These are phyloP conservation scores for Harringtonia lauricola DNA, from an alignment of 2,329 filamentous ascomycete genomes.

Conservation along the genomic window DNA sequence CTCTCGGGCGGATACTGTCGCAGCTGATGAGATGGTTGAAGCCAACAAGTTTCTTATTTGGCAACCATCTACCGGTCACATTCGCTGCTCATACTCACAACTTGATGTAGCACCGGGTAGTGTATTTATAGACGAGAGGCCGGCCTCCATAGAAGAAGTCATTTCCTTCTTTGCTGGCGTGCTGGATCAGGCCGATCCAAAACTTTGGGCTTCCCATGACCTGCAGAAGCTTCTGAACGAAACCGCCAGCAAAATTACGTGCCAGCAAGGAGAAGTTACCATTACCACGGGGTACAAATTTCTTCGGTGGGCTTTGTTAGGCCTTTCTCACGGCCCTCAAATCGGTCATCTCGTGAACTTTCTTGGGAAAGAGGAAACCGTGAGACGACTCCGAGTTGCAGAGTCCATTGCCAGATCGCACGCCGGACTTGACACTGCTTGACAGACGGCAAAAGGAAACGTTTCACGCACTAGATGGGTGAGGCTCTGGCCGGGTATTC, in stretches of 20 bases:
- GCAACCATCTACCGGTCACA: conserved; percentile 7
- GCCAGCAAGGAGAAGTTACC: not conserved
- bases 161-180: conserved; percentile 5
- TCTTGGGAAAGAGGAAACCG: conserved; percentile 18
- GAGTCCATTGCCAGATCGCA: not conserved
- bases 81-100: conserved; percentile 3
- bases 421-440: not conserved
- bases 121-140: not conserved
- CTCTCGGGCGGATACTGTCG: conserved; percentile 8
- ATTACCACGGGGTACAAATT: conserved; percentile 14
- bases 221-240: conserved; percentile 4
- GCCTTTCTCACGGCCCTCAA: conserved; percentile 14
- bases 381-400: conserved; percentile 14
- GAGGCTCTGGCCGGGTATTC: no score
- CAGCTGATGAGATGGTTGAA: conserved; percentile 7
- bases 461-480: no score
- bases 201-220: conserved; percentile 7
- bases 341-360: conserved; percentile 16
- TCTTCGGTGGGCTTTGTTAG: conserved; percentile 20
- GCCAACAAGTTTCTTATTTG: conserved; percentile 18
- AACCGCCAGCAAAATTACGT: conserved; percentile 2
- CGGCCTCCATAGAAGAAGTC: not conserved
- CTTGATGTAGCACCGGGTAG: not conserved
- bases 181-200: conserved; percentile 5
- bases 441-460: not conserved